Percentiles rank a stretch among this genome's conserved stretches.
Conservation (phyloP, 768 basidiomycete genomes). For the Ramaria sp. region DNA sequence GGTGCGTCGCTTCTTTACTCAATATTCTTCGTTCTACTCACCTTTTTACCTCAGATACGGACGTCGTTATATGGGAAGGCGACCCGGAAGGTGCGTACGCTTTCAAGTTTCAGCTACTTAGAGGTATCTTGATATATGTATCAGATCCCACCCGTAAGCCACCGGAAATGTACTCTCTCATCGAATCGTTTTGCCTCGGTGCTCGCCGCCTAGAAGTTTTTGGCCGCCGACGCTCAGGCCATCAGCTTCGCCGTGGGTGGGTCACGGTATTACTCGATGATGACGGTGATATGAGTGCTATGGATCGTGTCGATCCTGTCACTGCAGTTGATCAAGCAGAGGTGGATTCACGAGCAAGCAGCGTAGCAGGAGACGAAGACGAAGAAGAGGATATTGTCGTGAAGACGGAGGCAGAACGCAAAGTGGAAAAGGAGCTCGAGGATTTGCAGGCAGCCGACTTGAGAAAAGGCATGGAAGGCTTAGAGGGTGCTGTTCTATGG, state of each 20-base stretch:
- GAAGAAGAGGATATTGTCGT: constrained; percentile 28
- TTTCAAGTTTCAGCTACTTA: constrained; percentile 1
- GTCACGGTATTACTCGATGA: constrained; percentile 69
- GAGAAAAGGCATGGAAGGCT: constrained; percentile 8
- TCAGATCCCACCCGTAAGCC: constrained; percentile 77
- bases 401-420: not conserved
- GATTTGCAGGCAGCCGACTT: constrained; percentile 7
- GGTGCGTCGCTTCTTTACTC: constrained; percentile 42
- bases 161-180: constrained; percentile 89
- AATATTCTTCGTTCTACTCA: not conserved
- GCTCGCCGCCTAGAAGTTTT: constrained; percentile 86
- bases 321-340: constrained; percentile 19
- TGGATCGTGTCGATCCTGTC: constrained; percentile 20
- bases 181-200: constrained; percentile 97
- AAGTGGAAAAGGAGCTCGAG: not conserved
- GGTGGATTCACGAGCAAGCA: constrained; percentile 19
- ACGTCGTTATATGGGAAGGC: constrained; percentile 95
- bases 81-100: constrained; percentile 43
- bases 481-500: constrained; percentile 43
- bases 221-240: constrained; percentile 35
- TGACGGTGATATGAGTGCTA: constrained; percentile 39
- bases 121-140: not conserved
- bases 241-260: constrained; percentile 79
- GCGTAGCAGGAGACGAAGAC: constrained; percentile 23
- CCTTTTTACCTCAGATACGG: constrained; percentile 54